Evolutionary conservation across 257 asterid species (phyloP), one percentile per base, ranked within the genome.

Genomic region (Agastache rugosa): DNA sequence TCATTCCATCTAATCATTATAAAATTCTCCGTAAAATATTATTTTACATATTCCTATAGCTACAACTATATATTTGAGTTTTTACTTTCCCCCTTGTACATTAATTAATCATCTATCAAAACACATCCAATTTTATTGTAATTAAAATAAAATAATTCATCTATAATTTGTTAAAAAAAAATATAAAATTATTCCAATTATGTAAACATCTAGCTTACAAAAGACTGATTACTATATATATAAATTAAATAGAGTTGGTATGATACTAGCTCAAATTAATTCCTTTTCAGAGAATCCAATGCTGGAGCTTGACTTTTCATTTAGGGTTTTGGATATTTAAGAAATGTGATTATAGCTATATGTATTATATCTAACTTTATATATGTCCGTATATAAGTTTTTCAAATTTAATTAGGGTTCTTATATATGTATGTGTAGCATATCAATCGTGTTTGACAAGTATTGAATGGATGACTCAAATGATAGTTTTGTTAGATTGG

Each of bases 211-310:
- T 8, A 51, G 25, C n/a, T 58, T 25, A 6, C 39, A 58, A 41
- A 41, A 11, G 6, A 6, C 7, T 64, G 22, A 17, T 11, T 8
- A 23, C 8, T 65, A 64, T 20, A 12, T 20, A 16, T 42, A 42
- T 0, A 1, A 11, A 44, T 16, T 16, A 12, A 41, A 5, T 11
- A 5, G 35, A 64, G 53, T 65, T 42, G 55, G 20, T 20, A 44
- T 15, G 58, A 8, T 66, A 44, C 41, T 66, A 23, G 16, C 23
- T 45, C 59, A 45, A 67, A 25, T 44, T 27, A 25, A 47, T 25
- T 67, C 41, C 12, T 34, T n/a, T 23, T 25, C 42, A 44, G 72
- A 67, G 72, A 45, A 67, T 66, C 58, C 72, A 45, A 66, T 45
- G 58, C 19, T 45, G 16, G 12, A 42, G 39, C n/a, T 44, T 45